phyloP scores from a whole-genome alignment of 352 stramenopile species.

The Pythium chondricola region DNA sequence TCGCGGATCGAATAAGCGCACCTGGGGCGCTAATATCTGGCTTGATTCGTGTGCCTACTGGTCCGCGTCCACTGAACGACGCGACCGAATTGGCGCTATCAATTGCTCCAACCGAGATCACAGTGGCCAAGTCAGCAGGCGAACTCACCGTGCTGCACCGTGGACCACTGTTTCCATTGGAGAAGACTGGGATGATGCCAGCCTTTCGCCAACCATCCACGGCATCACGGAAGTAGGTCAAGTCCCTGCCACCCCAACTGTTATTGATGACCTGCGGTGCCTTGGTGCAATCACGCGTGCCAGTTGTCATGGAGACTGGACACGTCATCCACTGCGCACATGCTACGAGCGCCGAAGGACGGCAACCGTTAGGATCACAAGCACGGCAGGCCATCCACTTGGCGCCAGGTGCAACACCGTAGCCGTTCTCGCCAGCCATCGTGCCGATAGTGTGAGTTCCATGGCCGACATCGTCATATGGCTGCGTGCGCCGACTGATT shows the following conservation, averaged over 20 bases:
- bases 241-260: slow-evolving; percentile 20
- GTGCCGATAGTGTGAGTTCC: slow-evolving; percentile 30
- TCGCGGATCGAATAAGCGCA: slow-evolving; percentile 13
- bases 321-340: slow-evolving; percentile 24
- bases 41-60: slow-evolving; percentile 13
- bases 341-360: slow-evolving; percentile 12
- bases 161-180: slow-evolving; percentile 25
- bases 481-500: slow-evolving; percentile 8
- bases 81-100: slow-evolving; percentile 16
- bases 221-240: slow-evolving; percentile 15
- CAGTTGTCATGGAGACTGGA: slow-evolving; percentile 5
- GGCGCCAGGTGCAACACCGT: slow-evolving; percentile 22
- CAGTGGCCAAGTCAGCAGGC: slow-evolving; percentile 21
- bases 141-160: slow-evolving; percentile 20
- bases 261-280: slow-evolving; percentile 34
- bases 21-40: slow-evolving; percentile 28
- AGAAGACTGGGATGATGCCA: slow-evolving; percentile 31
- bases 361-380: slow-evolving; percentile 12
- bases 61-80: slow-evolving; percentile 28
- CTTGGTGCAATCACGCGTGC: slow-evolving; percentile 26
- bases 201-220: slow-evolving; percentile 24
- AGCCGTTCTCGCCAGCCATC: slow-evolving; percentile 20
- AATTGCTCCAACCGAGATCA: slow-evolving; percentile 29
- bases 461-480: slow-evolving; percentile 27
- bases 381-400: slow-evolving; percentile 29